Evolutionary conservation across 495 filamentous ascomycete species (phyloP).

Genomic region (Penicillium psychrofluorescens): DNA sequence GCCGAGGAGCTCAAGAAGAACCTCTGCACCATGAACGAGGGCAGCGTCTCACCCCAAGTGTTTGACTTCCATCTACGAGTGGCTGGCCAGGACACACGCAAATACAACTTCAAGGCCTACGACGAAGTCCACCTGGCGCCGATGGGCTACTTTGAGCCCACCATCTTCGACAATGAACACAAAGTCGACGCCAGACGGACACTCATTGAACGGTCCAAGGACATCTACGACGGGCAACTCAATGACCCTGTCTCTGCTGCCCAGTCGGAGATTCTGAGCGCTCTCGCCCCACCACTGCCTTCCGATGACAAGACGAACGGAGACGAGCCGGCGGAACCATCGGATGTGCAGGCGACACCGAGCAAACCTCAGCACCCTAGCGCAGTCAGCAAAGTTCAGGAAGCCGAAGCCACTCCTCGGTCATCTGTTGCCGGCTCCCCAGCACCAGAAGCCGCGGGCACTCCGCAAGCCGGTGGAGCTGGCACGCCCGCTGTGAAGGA

Average conservation of each 20-base stretch:
- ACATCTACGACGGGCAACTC: conserved; percentile 83
- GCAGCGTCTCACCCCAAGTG: conserved; percentile 70
- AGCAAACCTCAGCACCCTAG: conserved; percentile 31
- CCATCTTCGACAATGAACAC: conserved; percentile 69
- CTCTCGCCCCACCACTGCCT: conserved; percentile 53
- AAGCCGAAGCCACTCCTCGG: conserved; percentile 61
- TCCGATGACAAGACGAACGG: conserved; percentile 29
- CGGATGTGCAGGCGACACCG: conserved; percentile 34
- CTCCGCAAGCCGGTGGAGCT: conserved; percentile 52
- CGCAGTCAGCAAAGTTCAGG: conserved; percentile 43
- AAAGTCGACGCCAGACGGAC: conserved; percentile 74
- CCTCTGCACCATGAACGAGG: conserved; percentile 78
- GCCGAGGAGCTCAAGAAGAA: conserved; percentile 93
- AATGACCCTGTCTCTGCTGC: conserved; percentile 86
- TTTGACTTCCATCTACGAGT: conserved; percentile 85
- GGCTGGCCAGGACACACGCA: conserved; percentile 77
- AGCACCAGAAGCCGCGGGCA: conserved; percentile 62
- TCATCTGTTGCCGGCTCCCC: conserved; percentile 85
- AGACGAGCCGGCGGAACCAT: conserved; percentile 14
- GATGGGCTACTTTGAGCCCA: conserved; percentile 82
- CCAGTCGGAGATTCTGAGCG: conserved; percentile 67
- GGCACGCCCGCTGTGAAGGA: conserved; percentile 23
- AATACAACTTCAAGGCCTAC: conserved; percentile 90
- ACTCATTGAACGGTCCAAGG: conserved; percentile 76
- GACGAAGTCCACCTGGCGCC: conserved; percentile 88